Evolutionary conservation across 2,329 filamentous ascomycete genomes (phyloP), one percentile per base, ranked within the genome.

Genomic region (Chaetomium sp.): DNA sequence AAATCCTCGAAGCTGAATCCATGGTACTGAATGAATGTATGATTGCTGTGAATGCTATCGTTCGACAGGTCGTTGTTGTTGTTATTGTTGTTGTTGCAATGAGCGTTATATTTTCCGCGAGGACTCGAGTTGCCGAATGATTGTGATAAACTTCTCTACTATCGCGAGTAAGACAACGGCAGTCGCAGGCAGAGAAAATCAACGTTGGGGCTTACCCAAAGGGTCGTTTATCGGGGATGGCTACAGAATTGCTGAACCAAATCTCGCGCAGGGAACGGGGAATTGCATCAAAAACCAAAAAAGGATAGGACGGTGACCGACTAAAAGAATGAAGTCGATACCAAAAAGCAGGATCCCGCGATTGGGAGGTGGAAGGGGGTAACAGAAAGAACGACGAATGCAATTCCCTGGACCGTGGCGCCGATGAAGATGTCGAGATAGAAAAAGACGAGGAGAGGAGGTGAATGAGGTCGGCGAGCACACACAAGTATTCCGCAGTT

Each of bases 271-370:
- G 52, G 47, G 36, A 44, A 51, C 53, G 47, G 59, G 54, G 57
- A 52, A 55, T 58, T 57, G 60, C 57, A 58, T 60, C 53, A 50
- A 52, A 66, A 64, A 70, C 19, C 19, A 76, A 76, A 76, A 76
- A 76, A 76, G 63, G 74, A 77, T 65, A 63, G 74, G 73, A 76
- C 72, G 70, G 74, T 64, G 65, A 68, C 71, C 74, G 72, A 71
- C 73, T 69, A 67, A 75, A 73, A 70, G 75, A 76, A 68, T 74
- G 73, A 74, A 74, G 72, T 68, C 72, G 73, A 72, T 64, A 68
- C 71, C 73, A 66, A 60, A 27, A 27, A 57, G 43, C 54, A 45
- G 58, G 35, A 57, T 58, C 60, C 55, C 54, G 51, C 42, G 36
- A 46, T 37, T 53, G 59, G 48, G 52, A 55, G 47, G 35, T 49